Conservation (phyloP, 2,329 filamentous ascomycete species). For the Fusarium sp. region DNA sequence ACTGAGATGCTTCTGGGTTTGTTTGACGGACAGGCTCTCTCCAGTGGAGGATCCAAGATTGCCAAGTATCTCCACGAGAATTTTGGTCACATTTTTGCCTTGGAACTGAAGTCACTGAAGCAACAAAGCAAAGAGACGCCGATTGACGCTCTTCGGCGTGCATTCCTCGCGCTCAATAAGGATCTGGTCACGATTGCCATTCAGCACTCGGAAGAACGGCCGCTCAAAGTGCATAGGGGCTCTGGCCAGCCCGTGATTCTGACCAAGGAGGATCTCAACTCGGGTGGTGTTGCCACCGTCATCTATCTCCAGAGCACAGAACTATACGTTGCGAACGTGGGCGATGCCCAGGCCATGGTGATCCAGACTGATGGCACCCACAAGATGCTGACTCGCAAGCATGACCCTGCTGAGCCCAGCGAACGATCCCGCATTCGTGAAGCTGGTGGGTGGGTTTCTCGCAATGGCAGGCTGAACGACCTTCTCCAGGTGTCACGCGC, state of each 20-base stretch:
- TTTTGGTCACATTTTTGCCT: constrained; percentile 85
- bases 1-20: constrained; percentile 92
- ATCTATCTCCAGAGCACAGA: constrained; percentile 91
- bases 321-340: constrained; percentile 93
- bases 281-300: constrained; percentile 92
- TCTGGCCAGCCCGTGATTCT: constrained; percentile 81
- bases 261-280: constrained; percentile 88
- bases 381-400: constrained; percentile 87
- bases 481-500: constrained; percentile 90
- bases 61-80: constrained; percentile 98
- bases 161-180: constrained; percentile 92
- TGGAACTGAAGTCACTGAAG: constrained; percentile 82
- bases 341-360: constrained; percentile 94
- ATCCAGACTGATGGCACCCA: constrained; percentile 90
- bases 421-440: constrained; percentile 93
- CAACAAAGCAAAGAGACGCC: constrained; percentile 78
- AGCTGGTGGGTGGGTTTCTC: constrained; percentile 94
- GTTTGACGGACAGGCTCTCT: constrained; percentile 93
- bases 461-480: constrained; percentile 94
- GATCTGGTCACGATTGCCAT: constrained; percentile 88
- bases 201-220: constrained; percentile 81
- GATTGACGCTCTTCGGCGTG: constrained; percentile 83
- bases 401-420: constrained; percentile 87
- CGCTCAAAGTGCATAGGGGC: constrained; percentile 74
- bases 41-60: constrained; percentile 91